Percentiles rank a stretch among this genome's conserved stretches.
Conservation (phyloP, 2,329 filamentous ascomycete species). For the Colletotrichum magnum region DNA sequence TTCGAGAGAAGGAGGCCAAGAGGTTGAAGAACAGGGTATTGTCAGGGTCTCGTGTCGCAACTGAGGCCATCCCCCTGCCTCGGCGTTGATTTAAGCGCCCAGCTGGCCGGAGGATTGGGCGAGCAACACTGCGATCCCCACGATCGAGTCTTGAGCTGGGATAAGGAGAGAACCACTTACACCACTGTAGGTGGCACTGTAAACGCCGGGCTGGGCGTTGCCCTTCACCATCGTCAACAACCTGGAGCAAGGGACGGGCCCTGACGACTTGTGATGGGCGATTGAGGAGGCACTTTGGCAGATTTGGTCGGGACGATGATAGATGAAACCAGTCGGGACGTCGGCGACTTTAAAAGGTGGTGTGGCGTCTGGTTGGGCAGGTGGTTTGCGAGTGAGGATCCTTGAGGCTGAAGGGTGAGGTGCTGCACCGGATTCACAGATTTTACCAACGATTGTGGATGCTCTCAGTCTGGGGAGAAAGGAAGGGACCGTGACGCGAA, state of each 20-base stretch:
- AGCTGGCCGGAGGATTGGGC: not conserved
- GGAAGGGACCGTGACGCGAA: slow-evolving; percentile 33
- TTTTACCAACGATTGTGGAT: slow-evolving; percentile 33
- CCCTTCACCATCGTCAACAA: slow-evolving; percentile 62
- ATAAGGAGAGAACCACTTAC: slow-evolving; percentile 59
- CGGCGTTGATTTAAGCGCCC: slow-evolving; percentile 7
- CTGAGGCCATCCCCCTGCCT: slow-evolving; percentile 25
- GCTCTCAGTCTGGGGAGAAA: slow-evolving; percentile 24
- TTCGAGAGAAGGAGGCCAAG: not conserved
- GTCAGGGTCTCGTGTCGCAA: slow-evolving; percentile 20
- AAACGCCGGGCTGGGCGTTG: slow-evolving; percentile 64
- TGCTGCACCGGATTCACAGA: slow-evolving; percentile 27
- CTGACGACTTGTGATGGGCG: slow-evolving; percentile 19
- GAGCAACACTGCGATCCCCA: not conserved
- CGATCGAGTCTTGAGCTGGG: not conserved
- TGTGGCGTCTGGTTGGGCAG: slow-evolving; percentile 4
- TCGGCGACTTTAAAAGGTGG: not conserved
- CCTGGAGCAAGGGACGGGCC: slow-evolving; percentile 37
- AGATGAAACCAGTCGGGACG: not conserved
- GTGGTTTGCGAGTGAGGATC: slow-evolving; percentile 17
- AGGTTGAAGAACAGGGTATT: not conserved
- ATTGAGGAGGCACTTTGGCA: slow-evolving; percentile 23
- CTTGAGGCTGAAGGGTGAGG: slow-evolving; percentile 31
- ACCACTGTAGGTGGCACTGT: slow-evolving; percentile 79
- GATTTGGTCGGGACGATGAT: not conserved